Evolutionary conservation across 352 stramenopile genomes (phyloP).

Genomic region (Globisporangium radiosum): DNA sequence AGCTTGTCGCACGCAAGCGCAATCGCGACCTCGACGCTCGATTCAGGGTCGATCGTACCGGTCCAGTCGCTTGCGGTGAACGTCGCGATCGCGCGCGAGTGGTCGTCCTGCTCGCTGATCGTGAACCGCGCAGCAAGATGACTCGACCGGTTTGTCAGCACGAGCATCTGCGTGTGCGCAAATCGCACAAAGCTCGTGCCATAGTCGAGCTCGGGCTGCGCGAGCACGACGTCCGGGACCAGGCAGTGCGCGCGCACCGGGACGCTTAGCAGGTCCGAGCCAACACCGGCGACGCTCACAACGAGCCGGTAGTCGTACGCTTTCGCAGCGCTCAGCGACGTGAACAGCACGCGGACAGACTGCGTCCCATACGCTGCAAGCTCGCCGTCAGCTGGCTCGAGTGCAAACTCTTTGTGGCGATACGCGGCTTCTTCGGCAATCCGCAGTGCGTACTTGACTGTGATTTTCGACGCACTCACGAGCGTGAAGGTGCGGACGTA

Average conservation of each 20-base stretch:
- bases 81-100: constrained; percentile 73
- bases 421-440: constrained; percentile 91
- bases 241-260: constrained; percentile 87
- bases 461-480: constrained; percentile 92
- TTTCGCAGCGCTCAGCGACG: constrained; percentile 79
- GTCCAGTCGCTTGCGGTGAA: constrained; percentile 63
- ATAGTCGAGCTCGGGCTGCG: constrained; percentile 79
- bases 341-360: constrained; percentile 83
- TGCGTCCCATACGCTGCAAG: constrained; percentile 80
- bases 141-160: constrained; percentile 82
- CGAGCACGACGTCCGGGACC: constrained; percentile 69
- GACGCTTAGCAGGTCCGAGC: constrained; percentile 83
- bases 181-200: constrained; percentile 89
- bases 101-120: constrained; percentile 87
- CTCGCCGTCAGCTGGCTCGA: constrained; percentile 67
- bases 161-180: constrained; percentile 82
- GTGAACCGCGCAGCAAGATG: constrained; percentile 84
- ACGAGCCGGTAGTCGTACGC: constrained; percentile 89
- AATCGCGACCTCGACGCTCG: constrained; percentile 65
- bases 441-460: constrained; percentile 85
- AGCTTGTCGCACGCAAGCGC: constrained; percentile 87
- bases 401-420: constrained; percentile 86
- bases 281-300: constrained; percentile 89
- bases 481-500: constrained; percentile 74
- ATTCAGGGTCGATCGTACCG: constrained; percentile 58